A percentile compares a stretch with the other conserved stretches of the same genome.
phyloP scores from a whole-genome alignment of 208 protist species.

The Leishmania guyanensis region DNA sequence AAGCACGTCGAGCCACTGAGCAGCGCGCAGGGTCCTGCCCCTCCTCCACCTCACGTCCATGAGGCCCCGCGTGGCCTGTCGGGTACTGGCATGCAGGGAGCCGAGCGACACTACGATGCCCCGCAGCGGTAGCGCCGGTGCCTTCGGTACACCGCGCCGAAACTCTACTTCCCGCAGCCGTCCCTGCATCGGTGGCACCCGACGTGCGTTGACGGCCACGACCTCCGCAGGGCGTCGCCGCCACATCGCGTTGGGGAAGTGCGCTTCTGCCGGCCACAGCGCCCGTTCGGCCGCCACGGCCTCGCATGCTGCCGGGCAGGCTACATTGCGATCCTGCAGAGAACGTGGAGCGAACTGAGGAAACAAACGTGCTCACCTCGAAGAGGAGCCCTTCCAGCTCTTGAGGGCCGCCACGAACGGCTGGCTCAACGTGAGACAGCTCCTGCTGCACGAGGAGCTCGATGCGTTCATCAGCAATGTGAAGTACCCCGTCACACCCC shows the following conservation, averaged over 20 bases:
- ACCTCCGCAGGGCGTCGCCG: neutral
- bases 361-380: conserved; percentile 54
- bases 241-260: neutral
- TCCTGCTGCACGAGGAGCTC: conserved; percentile 67
- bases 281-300: neutral
- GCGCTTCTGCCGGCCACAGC: neutral
- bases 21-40: conserved; percentile 6
- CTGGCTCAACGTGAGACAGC: conserved; percentile 36
- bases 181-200: neutral
- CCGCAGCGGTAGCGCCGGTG: neutral
- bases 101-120: neutral
- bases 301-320: conserved; percentile 5
- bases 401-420: conserved; percentile 38
- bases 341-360: conserved; percentile 44
- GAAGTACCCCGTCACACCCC: conserved; percentile 11
- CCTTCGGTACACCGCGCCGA: neutral
- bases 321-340: conserved; percentile 17
- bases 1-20: neutral
- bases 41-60: neutral
- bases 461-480: conserved; percentile 46
- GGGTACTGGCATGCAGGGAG: neutral
- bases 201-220: neutral
- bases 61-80: neutral
- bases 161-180: too few relatives aligned
- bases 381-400: conserved; percentile 59